Conservation (phyloP, 2,329 filamentous ascomycete species). For the Exophiala xenobiotica region DNA sequence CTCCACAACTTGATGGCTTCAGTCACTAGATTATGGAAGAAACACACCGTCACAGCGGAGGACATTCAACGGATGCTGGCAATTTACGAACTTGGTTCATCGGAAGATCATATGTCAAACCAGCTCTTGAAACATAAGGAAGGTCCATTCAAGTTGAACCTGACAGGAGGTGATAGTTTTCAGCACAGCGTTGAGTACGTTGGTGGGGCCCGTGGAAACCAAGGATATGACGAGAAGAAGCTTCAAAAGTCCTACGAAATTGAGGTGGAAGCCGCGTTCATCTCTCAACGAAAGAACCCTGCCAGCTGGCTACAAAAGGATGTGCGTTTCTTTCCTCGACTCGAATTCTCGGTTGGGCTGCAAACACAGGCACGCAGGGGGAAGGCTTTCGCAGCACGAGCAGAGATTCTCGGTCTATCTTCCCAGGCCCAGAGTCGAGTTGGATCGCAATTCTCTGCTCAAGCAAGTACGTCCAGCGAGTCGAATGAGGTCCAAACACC, state of each 20-base stretch:
- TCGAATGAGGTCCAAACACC: constrained; percentile 4
- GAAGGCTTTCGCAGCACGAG: constrained; percentile 21
- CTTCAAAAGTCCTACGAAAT: constrained; percentile 53
- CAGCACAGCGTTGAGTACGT: constrained; percentile 26
- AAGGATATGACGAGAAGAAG: constrained; percentile 44
- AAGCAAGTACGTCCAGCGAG: not conserved
- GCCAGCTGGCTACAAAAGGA: constrained; percentile 32
- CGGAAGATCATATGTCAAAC: not conserved
- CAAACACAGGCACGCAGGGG: constrained; percentile 27
- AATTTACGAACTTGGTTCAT: constrained; percentile 47
- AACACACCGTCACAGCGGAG: constrained; percentile 62
- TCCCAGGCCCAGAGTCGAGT: constrained; percentile 11
- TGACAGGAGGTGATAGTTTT: constrained; percentile 39
- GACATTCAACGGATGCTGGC: constrained; percentile 68
- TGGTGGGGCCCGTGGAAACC: constrained; percentile 1
- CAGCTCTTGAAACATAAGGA: constrained; percentile 27
- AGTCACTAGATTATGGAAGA: constrained; percentile 69
- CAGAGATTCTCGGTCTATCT: constrained; percentile 21
- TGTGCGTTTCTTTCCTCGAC: constrained; percentile 38
- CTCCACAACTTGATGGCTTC: constrained; percentile 61
- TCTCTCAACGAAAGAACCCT: constrained; percentile 41
- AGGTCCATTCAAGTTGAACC: constrained; percentile 40
- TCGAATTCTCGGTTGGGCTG: constrained; percentile 29
- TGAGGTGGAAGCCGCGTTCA: constrained; percentile 44
- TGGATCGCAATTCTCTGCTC: constrained; percentile 16